phyloP scores from a whole-genome alignment of 192 early-diverging fungal species.

The Gamsiella multidivaricata region DNA sequence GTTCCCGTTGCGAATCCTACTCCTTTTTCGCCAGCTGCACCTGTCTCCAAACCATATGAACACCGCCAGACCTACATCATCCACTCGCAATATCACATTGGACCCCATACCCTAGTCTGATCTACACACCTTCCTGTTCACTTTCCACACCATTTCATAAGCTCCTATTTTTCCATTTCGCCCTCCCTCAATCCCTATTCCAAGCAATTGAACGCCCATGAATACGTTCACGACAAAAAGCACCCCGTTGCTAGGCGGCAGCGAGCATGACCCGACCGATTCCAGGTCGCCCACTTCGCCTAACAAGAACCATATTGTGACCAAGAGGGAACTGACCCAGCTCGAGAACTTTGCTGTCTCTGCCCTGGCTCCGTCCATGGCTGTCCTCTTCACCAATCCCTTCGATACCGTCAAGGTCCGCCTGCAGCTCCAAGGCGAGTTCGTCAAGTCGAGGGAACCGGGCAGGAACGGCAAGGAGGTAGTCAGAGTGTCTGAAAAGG shows the following conservation, averaged over 20 bases:
- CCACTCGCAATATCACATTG: background rate
- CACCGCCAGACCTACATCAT: background rate
- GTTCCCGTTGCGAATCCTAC: too few relatives aligned
- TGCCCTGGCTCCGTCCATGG: slow-evolving; percentile 71
- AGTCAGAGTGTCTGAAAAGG: slow-evolving; percentile 57
- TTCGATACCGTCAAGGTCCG: slow-evolving; percentile 84
- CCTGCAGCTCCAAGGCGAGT: slow-evolving; percentile 75
- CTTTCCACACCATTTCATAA: background rate
- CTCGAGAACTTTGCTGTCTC: slow-evolving; percentile 72
- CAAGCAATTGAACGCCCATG: slow-evolving; percentile 3
- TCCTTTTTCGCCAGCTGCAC: background rate
- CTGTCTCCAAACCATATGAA: background rate
- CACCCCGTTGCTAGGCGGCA: slow-evolving; percentile 41
- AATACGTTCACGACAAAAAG: slow-evolving; percentile 55
- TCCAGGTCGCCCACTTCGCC: background rate
- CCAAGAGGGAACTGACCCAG: slow-evolving; percentile 50
- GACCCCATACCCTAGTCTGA: slow-evolving; percentile 3
- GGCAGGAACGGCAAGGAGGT: slow-evolving; percentile 51
- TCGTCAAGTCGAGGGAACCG: slow-evolving; percentile 49
- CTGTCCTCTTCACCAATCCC: slow-evolving; percentile 81
- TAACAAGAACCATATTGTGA: background rate
- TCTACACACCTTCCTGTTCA: background rate
- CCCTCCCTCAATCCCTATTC: background rate
- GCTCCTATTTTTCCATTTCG: slow-evolving; percentile 1
- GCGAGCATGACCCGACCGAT: slow-evolving; percentile 22